Base-by-base conservation (phyloP, 2,329 filamentous ascomycete genomes). In the Pseudopyrenochaeta lycopersici region DNA sequence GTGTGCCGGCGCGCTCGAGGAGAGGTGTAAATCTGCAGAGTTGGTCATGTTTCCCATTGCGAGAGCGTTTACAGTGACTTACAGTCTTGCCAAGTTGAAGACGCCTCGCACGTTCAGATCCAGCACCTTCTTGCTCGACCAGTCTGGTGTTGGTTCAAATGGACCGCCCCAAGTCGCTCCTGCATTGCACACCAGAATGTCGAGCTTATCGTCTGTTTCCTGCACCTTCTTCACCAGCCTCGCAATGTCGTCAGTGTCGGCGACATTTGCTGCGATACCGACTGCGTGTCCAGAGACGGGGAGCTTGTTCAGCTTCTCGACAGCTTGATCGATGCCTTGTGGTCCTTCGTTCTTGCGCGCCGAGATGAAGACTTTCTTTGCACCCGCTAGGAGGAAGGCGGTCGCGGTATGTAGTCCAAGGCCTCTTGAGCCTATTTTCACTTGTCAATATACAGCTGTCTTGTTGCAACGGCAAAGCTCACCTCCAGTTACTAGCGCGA, bases 21-120 rank as follows among this genome's bases (percentile, higher is more conserved):
- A 77, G 54, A 1, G 76, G 75, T 0, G 67, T 46, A 45, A 76
- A 74, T 17, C 74, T 77, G 46, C 7, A 30, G 33, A 6, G 3
- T 15, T 60, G 21, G 57, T 42, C n/a, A 23, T 10, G 15, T n/a
- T 1, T 11, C 23, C 14, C 4, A 30, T 9, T 21, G 17, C 9
- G 9, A 29, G 9, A 1, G 1, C 10, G n/a, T 12, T 21, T 2
- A 7, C 2, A 3, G 3, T 14, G 10, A 56, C 71, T 43, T 54
- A 76, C 74, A 75, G 58, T 58, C 72, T 63, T 9, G 69, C 67
- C n/a, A 73, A 50, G 46, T 76, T 76, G 63, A 77, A 77, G 14
- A 77, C 69, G 6, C 74, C 72, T n/a, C 74, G 58, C 10, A 78
- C 74, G 38, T 78, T 78, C 40, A 77, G 48, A 51, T 77, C 74